Base-by-base conservation (phyloP, 208 protist species). In the Jaenimonas drosophilae region DNA sequence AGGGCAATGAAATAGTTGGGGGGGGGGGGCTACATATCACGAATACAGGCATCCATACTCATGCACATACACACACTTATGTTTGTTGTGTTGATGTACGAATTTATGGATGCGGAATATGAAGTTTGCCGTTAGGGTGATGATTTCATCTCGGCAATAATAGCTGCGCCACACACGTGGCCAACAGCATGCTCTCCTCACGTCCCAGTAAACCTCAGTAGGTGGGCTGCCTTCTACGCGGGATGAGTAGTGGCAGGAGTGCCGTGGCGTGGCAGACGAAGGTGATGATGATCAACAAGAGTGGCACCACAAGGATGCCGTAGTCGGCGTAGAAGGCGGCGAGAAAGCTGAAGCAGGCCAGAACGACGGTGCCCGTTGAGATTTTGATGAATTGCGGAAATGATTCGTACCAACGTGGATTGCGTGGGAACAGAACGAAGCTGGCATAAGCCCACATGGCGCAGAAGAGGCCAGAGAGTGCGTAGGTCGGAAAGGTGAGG, bases 321-420 rank as follows among this genome's bases (percentile, higher is more conserved):
- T 64, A 75, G 31, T 66, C 75, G 25, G 74, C 72, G 66, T 82
- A 94, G 37, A 94, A 63, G 33, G 66, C 86, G 6, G 85, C 59
- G 9, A 70, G 66, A 74, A 70, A 88, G 36, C 81, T 21, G 7
- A 82, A 2, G 20, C 64, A 56, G 19, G 54, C 74, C 1, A 65
- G 21, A 2, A 59, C 21, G 11, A 59, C 52, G 17, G 49, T 61
- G 41, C 21, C 43, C 1, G 75, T 78, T 12, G 75, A 63, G 27
- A 38, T 39, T 17, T 75, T 46, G 1, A 94, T 39, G 32, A 80
- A 75, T 7, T 38, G 37, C 58, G 74, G 66, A 43, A 91, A 65
- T 7, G 60, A 60, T 30, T 80, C 60, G 47, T 64, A 76, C 86
- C 80, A 91, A 38, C 58, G 49, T 3, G 59, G 49, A 43, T 88